Evolutionary conservation across 1,284 basidiomycete genomes (phyloP).

Genomic region (Trichosporon faecale): DNA sequence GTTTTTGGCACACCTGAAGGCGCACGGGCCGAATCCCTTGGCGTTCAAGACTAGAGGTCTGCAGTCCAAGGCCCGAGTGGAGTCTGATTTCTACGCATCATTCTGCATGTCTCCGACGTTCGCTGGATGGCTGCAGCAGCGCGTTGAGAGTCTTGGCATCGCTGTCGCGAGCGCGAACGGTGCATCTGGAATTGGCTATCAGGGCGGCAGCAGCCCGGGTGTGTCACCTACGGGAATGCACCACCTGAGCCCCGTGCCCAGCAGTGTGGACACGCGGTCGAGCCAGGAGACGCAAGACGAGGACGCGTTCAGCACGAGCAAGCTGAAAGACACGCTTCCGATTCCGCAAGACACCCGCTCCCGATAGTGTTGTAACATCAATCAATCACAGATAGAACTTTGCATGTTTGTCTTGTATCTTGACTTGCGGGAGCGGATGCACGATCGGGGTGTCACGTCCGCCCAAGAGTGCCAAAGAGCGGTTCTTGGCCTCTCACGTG

Average conservation of each 20-base stretch:
- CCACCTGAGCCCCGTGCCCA: neutral
- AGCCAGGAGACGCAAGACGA: constrained; percentile 94
- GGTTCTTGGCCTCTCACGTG: neutral
- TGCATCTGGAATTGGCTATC: neutral
- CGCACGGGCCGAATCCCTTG: constrained; percentile 67
- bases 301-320: constrained; percentile 47
- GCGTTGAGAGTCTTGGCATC: constrained; percentile 39
- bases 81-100: constrained; percentile 50
- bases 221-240: constrained; percentile 4
- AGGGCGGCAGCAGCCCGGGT: neutral
- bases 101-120: constrained; percentile 50
- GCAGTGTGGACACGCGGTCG: constrained; percentile 60
- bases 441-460: neutral
- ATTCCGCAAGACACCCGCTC: neutral
- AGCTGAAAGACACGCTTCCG: neutral
- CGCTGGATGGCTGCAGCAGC: constrained; percentile 44
- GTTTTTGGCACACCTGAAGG: constrained; percentile 78
- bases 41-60: constrained; percentile 61
- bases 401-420: constrained; percentile 2
- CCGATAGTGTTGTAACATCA: constrained; percentile 1
- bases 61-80: constrained; percentile 44
- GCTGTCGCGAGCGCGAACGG: constrained; percentile 29
- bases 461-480: neutral
- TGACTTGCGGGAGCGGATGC: neutral
- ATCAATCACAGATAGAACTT: neutral